These are phyloP conservation scores for Asterochloris erici DNA, from an alignment of 139 green algal species.

Conservation along the genomic window DNA sequence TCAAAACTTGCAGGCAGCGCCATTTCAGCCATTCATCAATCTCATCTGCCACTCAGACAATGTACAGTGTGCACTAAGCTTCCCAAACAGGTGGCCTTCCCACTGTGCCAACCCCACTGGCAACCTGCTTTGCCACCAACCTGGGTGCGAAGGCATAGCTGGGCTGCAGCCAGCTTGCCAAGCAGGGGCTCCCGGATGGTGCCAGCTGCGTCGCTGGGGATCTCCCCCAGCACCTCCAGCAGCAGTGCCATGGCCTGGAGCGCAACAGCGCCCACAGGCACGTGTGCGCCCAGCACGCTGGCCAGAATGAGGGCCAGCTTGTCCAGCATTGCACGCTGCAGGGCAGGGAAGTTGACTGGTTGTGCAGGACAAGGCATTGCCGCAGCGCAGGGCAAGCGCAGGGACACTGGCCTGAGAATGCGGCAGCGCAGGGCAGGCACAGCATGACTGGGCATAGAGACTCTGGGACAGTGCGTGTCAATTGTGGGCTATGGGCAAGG, in stretches of 20 bases:
- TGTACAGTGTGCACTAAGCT: too few relatives aligned
- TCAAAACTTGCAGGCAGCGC: too few relatives aligned
- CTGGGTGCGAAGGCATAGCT: background rate
- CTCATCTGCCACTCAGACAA: too few relatives aligned
- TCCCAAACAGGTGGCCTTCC: too few relatives aligned
- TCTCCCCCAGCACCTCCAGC: constrained; percentile 76
- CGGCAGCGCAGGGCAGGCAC: too few relatives aligned
- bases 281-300: constrained; percentile 23
- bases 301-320: constrained; percentile 45
- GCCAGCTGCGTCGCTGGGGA: constrained; percentile 32
- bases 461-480: too few relatives aligned
- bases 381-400: too few relatives aligned
- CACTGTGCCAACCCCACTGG: background rate
- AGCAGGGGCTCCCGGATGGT: constrained; percentile 36
- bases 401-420: too few relatives aligned
- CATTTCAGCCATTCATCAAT: too few relatives aligned
- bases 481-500: too few relatives aligned
- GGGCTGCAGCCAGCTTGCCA: background rate
- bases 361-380: too few relatives aligned
- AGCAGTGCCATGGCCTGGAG: constrained; percentile 65
- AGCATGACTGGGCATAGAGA: too few relatives aligned
- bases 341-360: background rate
- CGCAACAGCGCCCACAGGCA: constrained; percentile 49
- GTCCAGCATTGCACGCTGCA: constrained; percentile 56
- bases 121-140: background rate